A percentile compares a stretch with the other conserved stretches of the same genome.
These are phyloP conservation scores for Zygoascus sp. DNA, from an alignment of 1,139 yeast species.

Conservation along the genomic window DNA sequence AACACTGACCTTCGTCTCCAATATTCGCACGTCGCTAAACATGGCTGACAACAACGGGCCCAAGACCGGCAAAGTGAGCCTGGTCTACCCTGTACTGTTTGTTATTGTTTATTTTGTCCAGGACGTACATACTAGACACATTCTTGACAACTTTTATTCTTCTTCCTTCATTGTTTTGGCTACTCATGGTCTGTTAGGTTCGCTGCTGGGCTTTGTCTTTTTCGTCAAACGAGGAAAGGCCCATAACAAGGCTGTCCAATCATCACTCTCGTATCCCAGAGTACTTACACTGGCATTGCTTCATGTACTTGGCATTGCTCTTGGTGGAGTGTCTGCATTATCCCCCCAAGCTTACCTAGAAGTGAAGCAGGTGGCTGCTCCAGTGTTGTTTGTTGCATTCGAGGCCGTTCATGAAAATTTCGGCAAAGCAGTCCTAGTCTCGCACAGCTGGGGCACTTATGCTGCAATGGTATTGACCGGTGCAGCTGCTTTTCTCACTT, in stretches of 20 bases:
- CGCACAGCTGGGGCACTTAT: background rate
- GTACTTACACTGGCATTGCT: background rate
- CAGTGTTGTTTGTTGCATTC: conserved; percentile 1
- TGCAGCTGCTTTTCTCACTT: background rate
- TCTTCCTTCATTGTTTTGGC: background rate
- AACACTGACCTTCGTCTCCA: no score
- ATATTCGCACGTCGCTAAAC: no score
- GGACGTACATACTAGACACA: background rate
- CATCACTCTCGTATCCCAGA: background rate
- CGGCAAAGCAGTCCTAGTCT: background rate
- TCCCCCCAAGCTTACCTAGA: background rate
- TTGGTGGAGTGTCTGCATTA: background rate
- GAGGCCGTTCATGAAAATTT: background rate
- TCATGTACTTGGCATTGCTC: background rate
- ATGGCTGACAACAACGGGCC: background rate
- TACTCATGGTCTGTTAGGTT: background rate
- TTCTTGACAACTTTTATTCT: background rate
- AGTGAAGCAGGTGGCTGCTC: conserved; percentile 3
- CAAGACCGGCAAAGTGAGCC: conserved; percentile 1
- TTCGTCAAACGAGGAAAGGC: background rate
- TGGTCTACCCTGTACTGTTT: background rate
- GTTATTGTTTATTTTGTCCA: background rate
- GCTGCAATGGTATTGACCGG: background rate
- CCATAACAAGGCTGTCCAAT: background rate
- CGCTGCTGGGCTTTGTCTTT: background rate